Percentiles rank a stretch among this genome's conserved stretches.
phyloP scores from a whole-genome alignment of 345 rosid species.

The Eucalyptus grandis region DNA sequence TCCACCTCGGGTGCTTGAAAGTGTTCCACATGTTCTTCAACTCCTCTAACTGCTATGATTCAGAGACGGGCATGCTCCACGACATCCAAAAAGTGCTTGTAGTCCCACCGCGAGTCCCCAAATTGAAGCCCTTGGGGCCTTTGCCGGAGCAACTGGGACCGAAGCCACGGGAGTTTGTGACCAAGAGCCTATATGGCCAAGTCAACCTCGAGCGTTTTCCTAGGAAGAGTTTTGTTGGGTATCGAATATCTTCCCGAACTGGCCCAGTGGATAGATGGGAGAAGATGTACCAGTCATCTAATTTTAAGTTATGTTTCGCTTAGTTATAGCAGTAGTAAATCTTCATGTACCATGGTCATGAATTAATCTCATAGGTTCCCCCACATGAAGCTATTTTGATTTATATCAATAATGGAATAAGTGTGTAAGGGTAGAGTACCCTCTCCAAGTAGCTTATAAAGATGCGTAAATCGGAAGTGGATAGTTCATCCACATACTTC shows the following conservation, averaged over 20 bases:
- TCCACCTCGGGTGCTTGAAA: slow-evolving; percentile 27
- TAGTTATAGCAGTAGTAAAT: no score
- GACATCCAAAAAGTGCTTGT: slow-evolving; percentile 50
- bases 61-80: slow-evolving; percentile 17
- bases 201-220: background rate
- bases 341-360: background rate
- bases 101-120: slow-evolving; percentile 13
- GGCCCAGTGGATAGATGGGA: background rate
- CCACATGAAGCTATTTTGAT: no score
- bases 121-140: background rate
- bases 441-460: no score
- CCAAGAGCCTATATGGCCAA: background rate
- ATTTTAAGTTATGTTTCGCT: no score
- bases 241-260: background rate
- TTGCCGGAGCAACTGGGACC: background rate
- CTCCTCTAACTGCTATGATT: slow-evolving; percentile 32
- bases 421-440: background rate
- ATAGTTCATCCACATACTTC: background rate
- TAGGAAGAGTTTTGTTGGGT: background rate
- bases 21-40: slow-evolving; percentile 40
- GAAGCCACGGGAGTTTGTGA: background rate
- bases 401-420: background rate
- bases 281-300: no score
- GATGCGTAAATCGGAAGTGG: no score
- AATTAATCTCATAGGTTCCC: no score